Evolutionary conservation across 768 basidiomycete species (phyloP).

Genomic region (Suillus americanus): DNA sequence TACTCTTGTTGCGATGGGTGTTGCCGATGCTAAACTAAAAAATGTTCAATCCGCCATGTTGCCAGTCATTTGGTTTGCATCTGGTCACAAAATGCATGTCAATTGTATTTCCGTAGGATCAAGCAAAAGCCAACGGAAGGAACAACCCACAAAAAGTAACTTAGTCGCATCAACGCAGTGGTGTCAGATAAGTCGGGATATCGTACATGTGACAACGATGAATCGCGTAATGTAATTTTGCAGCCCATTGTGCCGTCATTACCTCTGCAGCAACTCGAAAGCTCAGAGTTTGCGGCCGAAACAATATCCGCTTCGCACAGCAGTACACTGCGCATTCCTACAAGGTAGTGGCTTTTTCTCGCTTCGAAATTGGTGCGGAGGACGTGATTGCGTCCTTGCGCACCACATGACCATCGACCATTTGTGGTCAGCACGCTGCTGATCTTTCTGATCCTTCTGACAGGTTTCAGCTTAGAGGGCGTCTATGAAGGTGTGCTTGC

Average conservation of each 20-base stretch:
- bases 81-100: background rate
- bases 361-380: background rate
- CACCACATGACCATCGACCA: background rate
- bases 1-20: background rate
- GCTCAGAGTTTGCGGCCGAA: background rate
- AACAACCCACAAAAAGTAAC: background rate
- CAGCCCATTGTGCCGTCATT: background rate
- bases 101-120: background rate
- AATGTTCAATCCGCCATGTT: background rate
- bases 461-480: background rate
- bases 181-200: background rate
- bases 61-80: background rate
- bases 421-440: no score
- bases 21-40: background rate
- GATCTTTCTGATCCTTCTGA: background rate
- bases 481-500: background rate
- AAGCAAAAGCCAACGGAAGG: background rate
- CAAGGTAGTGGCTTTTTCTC: background rate
- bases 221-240: background rate
- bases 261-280: background rate
- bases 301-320: background rate
- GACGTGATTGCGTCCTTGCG: background rate
- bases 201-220: background rate
- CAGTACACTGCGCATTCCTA: background rate
- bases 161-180: background rate